Conservation (phyloP, 768 basidiomycete species). For the Psilocybe cubensis region DNA sequence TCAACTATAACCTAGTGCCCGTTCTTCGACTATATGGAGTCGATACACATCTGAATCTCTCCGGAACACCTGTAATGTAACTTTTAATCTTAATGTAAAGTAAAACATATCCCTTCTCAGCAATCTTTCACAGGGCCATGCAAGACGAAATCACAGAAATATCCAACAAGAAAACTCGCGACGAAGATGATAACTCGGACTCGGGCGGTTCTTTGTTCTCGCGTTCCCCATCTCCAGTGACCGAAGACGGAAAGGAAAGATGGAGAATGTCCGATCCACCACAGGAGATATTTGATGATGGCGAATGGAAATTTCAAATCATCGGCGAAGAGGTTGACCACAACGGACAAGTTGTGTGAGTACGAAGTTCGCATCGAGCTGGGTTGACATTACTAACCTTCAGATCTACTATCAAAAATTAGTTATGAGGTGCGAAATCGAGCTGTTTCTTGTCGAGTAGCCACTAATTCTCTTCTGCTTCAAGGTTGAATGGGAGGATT, state of each 20-base stretch:
- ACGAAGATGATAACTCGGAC: background rate
- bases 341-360: slow-evolving; percentile 33
- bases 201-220: background rate
- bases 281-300: slow-evolving; percentile 29
- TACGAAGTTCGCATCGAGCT: background rate
- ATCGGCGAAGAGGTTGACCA: slow-evolving; percentile 44
- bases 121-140: background rate
- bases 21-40: too few relatives aligned
- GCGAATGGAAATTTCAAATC: slow-evolving; percentile 37
- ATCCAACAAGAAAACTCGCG: background rate
- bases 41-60: too few relatives aligned
- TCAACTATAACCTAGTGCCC: too few relatives aligned
- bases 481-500: slow-evolving; percentile 57
- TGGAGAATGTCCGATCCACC: slow-evolving; percentile 23
- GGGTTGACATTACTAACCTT: background rate
- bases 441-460: background rate
- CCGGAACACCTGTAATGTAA: too few relatives aligned
- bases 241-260: background rate
- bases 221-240: background rate
- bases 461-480: background rate
- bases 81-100: too few relatives aligned
- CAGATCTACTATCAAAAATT: background rate
- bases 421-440: slow-evolving; percentile 34
- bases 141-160: background rate
- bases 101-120: too few relatives aligned